Evolutionary conservation across 148 eudicot species (phyloP).

Genomic region (Chenopodium berlandieri): DNA sequence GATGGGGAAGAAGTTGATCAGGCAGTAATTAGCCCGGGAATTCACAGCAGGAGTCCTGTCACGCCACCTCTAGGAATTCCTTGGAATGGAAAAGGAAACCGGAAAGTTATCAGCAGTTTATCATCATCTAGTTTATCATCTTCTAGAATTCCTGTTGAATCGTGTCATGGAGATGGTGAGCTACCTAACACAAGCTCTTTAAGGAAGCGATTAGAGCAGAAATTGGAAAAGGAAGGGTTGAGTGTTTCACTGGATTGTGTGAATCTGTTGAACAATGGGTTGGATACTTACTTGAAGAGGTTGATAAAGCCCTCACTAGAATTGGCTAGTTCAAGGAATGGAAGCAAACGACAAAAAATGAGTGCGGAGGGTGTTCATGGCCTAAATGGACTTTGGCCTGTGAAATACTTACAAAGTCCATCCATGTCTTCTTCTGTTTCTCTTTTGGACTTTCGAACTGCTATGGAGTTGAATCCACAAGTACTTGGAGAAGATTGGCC

Average conservation of each 20-base stretch:
- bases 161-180: slow-evolving; percentile 52
- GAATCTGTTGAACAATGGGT: slow-evolving; percentile 57
- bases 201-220: slow-evolving; percentile 50
- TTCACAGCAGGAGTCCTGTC: slow-evolving; percentile 68
- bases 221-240: slow-evolving; percentile 56
- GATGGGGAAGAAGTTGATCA: slow-evolving; percentile 89
- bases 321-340: slow-evolving; percentile 42
- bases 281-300: slow-evolving; percentile 63
- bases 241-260: slow-evolving; percentile 54
- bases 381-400: slow-evolving; percentile 34
- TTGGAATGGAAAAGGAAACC: slow-evolving; percentile 46
- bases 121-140: slow-evolving; percentile 31
- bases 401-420: slow-evolving; percentile 21
- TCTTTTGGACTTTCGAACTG: slow-evolving; percentile 54
- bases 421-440: slow-evolving; percentile 31
- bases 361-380: slow-evolving; percentile 23
- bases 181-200: slow-evolving; percentile 59
- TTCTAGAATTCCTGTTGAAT: slow-evolving; percentile 21
- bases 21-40: slow-evolving; percentile 45
- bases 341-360: slow-evolving; percentile 23
- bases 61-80: slow-evolving; percentile 72
- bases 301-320: slow-evolving; percentile 59
- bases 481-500: slow-evolving; percentile 79
- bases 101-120: slow-evolving; percentile 39
- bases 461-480: slow-evolving; percentile 59